A percentile compares a stretch with the other conserved stretches of the same genome.
Evolutionary conservation across 768 basidiomycete genomes (phyloP).

Genomic region (Asterophora lycoperdoides): DNA sequence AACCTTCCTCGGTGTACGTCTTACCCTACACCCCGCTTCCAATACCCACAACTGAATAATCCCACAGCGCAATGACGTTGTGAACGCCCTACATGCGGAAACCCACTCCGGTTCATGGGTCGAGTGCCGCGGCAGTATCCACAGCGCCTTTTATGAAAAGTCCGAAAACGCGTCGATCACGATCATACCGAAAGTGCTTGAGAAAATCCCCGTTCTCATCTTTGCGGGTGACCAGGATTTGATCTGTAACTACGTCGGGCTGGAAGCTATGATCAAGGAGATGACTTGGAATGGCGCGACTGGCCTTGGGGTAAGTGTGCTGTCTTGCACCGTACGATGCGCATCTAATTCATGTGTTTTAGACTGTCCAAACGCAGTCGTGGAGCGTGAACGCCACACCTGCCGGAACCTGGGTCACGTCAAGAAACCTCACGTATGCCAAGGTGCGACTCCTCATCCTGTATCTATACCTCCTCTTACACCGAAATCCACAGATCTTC

Average conservation of each 20-base stretch:
- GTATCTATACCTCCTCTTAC: neutral
- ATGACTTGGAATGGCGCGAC: conserved; percentile 83
- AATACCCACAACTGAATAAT: conserved; percentile 5
- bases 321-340: neutral
- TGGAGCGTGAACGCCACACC: conserved; percentile 73
- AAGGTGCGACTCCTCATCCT: conserved; percentile 48
- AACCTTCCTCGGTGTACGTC: conserved; percentile 73
- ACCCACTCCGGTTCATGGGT: conserved; percentile 78
- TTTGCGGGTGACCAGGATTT: conserved; percentile 96
- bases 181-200: conserved; percentile 74
- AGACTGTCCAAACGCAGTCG: conserved; percentile 65
- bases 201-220: conserved; percentile 78
- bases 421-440: conserved; percentile 88
- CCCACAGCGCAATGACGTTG: conserved; percentile 72
- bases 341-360: conserved; percentile 5
- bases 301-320: conserved; percentile 71
- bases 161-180: conserved; percentile 66
- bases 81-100: conserved; percentile 76
- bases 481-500: conserved; percentile 54
- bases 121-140: conserved; percentile 76
- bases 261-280: conserved; percentile 78
- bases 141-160: conserved; percentile 51
- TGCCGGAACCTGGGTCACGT: conserved; percentile 89
- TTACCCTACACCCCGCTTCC: neutral
- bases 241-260: conserved; percentile 93